A percentile compares a stretch with the other conserved stretches of the same genome.
phyloP scores from a whole-genome alignment of 176 grass and related monocot species.

The Alopecurus myosuroides region DNA sequence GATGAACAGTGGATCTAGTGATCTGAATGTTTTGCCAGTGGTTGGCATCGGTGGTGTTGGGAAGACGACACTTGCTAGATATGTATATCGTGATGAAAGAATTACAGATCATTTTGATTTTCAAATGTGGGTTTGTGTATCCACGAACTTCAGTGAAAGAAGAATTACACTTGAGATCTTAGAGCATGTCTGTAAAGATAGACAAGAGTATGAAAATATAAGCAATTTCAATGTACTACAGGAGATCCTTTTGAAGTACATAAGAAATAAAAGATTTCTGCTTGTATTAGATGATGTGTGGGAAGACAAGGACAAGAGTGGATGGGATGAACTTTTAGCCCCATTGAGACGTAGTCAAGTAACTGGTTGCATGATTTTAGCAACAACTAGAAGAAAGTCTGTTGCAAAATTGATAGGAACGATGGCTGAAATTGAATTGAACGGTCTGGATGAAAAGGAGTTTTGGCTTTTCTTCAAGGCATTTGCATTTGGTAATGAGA shows the following conservation, averaged over 20 bases:
- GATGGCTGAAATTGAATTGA: neutral
- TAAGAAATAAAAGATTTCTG: constrained; percentile 24
- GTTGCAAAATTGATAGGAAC: constrained; percentile 33
- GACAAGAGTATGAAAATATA: neutral
- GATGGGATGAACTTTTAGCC: constrained; percentile 30
- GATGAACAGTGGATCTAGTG: neutral
- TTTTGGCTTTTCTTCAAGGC: constrained; percentile 41
- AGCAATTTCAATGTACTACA: neutral
- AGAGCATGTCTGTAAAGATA: neutral
- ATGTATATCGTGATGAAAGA: constrained; percentile 12
- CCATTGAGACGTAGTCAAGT: constrained; percentile 1
- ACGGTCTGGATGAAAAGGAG: constrained; percentile 7
- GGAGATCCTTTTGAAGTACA: neutral
- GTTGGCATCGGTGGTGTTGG: constrained; percentile 46
- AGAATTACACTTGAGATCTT: neutral
- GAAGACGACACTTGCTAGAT: constrained; percentile 33
- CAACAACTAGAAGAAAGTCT: constrained; percentile 19
- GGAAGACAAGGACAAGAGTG: neutral
- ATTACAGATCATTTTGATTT: constrained; percentile 23
- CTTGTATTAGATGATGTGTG: constrained; percentile 45
- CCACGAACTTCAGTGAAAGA: neutral
- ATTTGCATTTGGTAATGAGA: constrained; percentile 40
- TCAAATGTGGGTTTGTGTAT: constrained; percentile 37
- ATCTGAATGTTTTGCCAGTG: constrained; percentile 17
- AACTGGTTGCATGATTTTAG: constrained; percentile 13